Base-by-base conservation (phyloP, 2,329 filamentous ascomycete species). In the Microdochium trichocladiopsis region DNA sequence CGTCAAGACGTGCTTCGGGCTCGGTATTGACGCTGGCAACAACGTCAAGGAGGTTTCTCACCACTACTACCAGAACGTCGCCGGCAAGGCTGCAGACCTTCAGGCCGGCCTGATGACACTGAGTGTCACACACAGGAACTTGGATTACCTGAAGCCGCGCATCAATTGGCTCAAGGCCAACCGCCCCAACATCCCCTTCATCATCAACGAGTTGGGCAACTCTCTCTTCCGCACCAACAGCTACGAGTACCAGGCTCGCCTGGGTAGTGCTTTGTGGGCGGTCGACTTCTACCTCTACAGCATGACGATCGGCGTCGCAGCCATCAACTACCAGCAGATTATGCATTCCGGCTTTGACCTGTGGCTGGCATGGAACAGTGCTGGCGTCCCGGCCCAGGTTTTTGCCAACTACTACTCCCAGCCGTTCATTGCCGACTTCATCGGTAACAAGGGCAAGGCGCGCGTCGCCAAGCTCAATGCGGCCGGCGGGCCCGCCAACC, bases 311-410 rank as follows among this genome's bases (percentile, higher is more conserved):
- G 68, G 68, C 47, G 53, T 70, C 24, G 53, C 56, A 9, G 62
- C 67, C 16, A 66, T 70, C 58, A 65, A 70, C 55, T 67, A 67
- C 52, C 66, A 70, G 59, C 67, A 70, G 53, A 67, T 68, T 51
- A 67, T 69, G 67, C 66, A 66, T 55, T 58, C 63, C 3, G 63
- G 60, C 0, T 64, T 58, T 50, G 50, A 62, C 53, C 22, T 67
- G 9, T 68, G 65, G 65, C 56, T 67, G 2, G 63, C 66, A 4
- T 60, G 62, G 24, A 60, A 59, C 11, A 67, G 65, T 31, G 61
- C 60, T 1, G 62, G 60, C 8, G 25, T 58, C 12, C 51, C 55
- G 21, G 58, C 67, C 4, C 67, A 69, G 36, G 66, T 70, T 0
- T 67, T 67, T 50, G 54, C 66, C 16, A 68, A 65, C 55, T 70